A percentile compares a stretch with the other conserved stretches of the same genome.
phyloP scores from a whole-genome alignment of 306 rosid genomes.

The Rosa multiflora region DNA sequence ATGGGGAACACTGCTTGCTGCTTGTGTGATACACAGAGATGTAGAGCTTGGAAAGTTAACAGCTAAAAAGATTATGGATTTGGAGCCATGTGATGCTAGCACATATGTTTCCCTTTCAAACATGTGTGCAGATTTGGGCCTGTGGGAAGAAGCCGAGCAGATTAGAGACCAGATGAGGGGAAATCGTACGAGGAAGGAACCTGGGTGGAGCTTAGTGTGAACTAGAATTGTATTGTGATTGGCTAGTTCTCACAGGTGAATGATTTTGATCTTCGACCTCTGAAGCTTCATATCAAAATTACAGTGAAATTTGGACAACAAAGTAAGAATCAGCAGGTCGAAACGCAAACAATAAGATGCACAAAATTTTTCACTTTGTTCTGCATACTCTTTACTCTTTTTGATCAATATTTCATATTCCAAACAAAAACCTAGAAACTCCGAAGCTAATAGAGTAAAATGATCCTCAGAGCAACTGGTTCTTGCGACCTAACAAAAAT shows the following conservation, averaged over 20 bases:
- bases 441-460: too few relatives aligned
- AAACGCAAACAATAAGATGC: too few relatives aligned
- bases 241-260: conserved; percentile 8
- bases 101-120: conserved; percentile 64
- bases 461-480: too few relatives aligned
- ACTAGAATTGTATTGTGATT: background rate
- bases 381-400: background rate
- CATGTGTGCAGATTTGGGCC: conserved; percentile 70
- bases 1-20: conserved; percentile 79
- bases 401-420: background rate
- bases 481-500: too few relatives aligned
- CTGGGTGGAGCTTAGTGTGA: conserved; percentile 69
- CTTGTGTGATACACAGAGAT: conserved; percentile 73
- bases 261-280: background rate
- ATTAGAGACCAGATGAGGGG: conserved; percentile 59
- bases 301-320: background rate
- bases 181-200: conserved; percentile 55
- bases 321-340: background rate
- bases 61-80: conserved; percentile 57
- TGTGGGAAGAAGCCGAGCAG: conserved; percentile 65
- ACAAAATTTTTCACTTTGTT: too few relatives aligned
- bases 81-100: conserved; percentile 56
- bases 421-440: too few relatives aligned
- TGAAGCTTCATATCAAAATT: background rate
- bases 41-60: conserved; percentile 67